A percentile compares a stretch with the other conserved stretches of the same genome.
These are phyloP conservation scores for Hypoxylon subgilvum DNA, from an alignment of 495 filamentous ascomycete species.

Conservation along the genomic window DNA sequence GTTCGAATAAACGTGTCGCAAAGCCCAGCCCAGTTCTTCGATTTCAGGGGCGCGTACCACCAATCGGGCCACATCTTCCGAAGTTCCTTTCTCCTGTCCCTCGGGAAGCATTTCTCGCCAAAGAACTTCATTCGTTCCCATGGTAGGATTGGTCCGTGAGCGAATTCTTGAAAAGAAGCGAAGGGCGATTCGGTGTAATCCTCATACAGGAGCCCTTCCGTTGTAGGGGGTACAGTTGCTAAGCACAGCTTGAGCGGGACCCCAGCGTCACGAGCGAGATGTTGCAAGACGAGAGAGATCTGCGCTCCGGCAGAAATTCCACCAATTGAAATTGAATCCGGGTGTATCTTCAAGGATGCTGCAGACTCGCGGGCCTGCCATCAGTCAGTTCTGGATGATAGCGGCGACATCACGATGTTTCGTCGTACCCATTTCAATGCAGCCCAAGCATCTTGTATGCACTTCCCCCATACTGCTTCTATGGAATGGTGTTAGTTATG, in stretches of 20 bases:
- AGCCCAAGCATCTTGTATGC: conserved; percentile 55
- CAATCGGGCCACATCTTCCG: conserved; percentile 42
- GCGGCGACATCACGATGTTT: not conserved
- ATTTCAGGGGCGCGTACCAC: conserved; percentile 48
- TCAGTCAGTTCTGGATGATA: conserved; percentile 1
- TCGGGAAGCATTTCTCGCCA: conserved; percentile 40
- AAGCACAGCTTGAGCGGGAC: conserved; percentile 52
- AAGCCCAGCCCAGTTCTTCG: conserved; percentile 50
- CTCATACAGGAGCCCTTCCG: conserved; percentile 47
- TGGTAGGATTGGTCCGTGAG: conserved; percentile 52
- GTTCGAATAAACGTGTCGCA: conserved; percentile 57
- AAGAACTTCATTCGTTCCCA: conserved; percentile 59
- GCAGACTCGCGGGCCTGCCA: conserved; percentile 42
- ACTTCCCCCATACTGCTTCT: conserved; percentile 55
- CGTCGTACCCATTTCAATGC: conserved; percentile 47
- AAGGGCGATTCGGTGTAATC: conserved; percentile 54
- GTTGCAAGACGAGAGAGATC: conserved; percentile 54
- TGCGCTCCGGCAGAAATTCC: conserved; percentile 58
- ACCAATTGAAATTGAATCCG: conserved; percentile 53
- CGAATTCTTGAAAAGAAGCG: conserved; percentile 52
- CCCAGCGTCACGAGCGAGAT: conserved; percentile 55
- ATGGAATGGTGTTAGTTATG: not conserved
- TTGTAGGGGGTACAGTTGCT: conserved; percentile 50
- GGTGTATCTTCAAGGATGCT: conserved; percentile 49
- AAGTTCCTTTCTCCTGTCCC: conserved; percentile 27